Percentiles rank a stretch among this genome's conserved stretches.
Conservation (phyloP, 2,329 filamentous ascomycete species). For the Elsinoe australis region DNA sequence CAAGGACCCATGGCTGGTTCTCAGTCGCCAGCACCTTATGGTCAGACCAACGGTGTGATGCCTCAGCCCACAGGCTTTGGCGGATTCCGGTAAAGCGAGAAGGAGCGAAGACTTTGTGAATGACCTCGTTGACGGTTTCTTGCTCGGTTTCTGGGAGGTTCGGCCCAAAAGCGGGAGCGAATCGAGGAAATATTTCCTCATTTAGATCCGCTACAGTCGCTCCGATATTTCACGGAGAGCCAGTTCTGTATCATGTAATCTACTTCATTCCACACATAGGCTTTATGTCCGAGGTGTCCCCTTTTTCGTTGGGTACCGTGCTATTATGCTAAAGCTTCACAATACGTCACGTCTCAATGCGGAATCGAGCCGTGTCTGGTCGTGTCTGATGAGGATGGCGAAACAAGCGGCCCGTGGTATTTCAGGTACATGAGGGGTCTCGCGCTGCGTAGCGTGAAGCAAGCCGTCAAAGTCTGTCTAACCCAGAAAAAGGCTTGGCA, state of each 20-base stretch:
- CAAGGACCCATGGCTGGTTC: constrained; percentile 62
- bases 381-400: too few species aligned
- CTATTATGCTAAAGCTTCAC: too few species aligned
- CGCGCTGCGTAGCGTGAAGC: too few species aligned
- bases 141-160: background rate
- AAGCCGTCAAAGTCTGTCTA: too few species aligned
- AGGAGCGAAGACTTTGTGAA: background rate
- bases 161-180: background rate
- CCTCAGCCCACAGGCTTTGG: constrained; percentile 63
- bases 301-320: background rate
- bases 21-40: constrained; percentile 60
- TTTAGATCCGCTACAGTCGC: too few species aligned
- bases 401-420: too few species aligned
- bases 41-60: constrained; percentile 78
- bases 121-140: background rate
- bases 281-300: background rate
- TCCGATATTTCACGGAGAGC: background rate
- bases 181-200: too few species aligned
- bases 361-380: too few species aligned
- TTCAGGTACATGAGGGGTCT: too few species aligned
- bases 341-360: too few species aligned
- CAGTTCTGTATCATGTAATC: constrained; percentile 13
- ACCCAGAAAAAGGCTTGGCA: too few species aligned
- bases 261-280: constrained; percentile 9
- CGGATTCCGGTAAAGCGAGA: constrained; percentile 24